Evolutionary conservation across 345 rosid genomes (phyloP).

Genomic region (Linum trigynum): DNA sequence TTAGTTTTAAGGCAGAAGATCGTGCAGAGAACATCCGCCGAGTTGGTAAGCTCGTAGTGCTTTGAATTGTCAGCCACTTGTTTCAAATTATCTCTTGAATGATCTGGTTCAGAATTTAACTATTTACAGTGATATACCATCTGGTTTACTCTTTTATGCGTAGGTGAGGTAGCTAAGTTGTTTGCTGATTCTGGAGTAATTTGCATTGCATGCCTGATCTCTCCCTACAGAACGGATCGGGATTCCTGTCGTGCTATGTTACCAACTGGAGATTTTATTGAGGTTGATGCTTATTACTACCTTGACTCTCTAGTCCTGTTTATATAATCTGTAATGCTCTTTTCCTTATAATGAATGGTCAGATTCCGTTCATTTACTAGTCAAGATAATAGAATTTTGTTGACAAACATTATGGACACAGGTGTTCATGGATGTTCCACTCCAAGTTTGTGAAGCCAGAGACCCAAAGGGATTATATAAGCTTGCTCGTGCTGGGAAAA

Average conservation of each 20-base stretch:
- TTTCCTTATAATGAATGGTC: neutral
- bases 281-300: slow-evolving; percentile 35
- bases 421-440: slow-evolving; percentile 76
- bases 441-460: slow-evolving; percentile 62
- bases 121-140: neutral
- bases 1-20: slow-evolving; percentile 23
- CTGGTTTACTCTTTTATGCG: neutral
- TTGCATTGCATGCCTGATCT: slow-evolving; percentile 22
- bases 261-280: slow-evolving; percentile 67
- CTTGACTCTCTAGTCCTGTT: slow-evolving; percentile 1
- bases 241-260: slow-evolving; percentile 57
- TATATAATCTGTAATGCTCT: neutral
- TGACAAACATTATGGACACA: slow-evolving; percentile 12
- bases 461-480: slow-evolving; percentile 86
- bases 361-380: neutral
- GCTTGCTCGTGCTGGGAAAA: slow-evolving; percentile 83
- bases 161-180: slow-evolving; percentile 19
- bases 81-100: neutral
- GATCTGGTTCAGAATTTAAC: neutral
- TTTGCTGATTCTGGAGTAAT: slow-evolving; percentile 18
- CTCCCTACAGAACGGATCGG: slow-evolving; percentile 54
- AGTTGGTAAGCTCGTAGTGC: slow-evolving; percentile 15
- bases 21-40: slow-evolving; percentile 25
- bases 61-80: neutral
- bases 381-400: neutral